phyloP scores from a whole-genome alignment of 805 yeast genomes.

The Naumovozyma castellii region DNA sequence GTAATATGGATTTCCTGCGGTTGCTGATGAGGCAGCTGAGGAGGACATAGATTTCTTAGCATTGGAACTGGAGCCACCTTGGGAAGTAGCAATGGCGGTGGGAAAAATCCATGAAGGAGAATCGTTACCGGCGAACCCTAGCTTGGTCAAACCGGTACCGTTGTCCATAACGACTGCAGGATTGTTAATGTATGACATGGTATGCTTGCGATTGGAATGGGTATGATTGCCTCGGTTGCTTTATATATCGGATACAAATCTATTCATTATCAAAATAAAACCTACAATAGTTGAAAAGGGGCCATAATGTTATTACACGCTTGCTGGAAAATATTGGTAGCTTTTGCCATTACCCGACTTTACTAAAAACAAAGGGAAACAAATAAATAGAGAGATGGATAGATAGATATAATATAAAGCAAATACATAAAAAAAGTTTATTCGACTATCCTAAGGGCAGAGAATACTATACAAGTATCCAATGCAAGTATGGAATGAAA shows the following conservation, averaged over 20 bases:
- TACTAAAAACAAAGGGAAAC: too few species aligned
- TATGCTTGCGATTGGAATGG: not conserved
- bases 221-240: not conserved
- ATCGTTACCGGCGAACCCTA: constrained; percentile 98
- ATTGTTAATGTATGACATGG: constrained; percentile 56
- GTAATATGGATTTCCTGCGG: constrained; percentile 21
- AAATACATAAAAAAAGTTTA: too few species aligned
- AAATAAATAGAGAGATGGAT: too few species aligned
- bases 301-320: not conserved
- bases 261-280: too few species aligned
- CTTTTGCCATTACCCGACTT: too few species aligned
- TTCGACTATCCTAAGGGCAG: too few species aligned
- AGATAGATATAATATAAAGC: too few species aligned
- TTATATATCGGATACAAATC: too few species aligned
- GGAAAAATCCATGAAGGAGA: constrained; percentile 96
- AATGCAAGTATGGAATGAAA: not conserved
- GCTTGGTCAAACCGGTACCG: constrained; percentile 95
- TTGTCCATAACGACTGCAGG: constrained; percentile 98
- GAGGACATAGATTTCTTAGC: constrained; percentile 31
- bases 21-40: constrained; percentile 30
- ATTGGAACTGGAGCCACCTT: constrained; percentile 27
- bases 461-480: too few species aligned
- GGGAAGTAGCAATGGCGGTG: constrained; percentile 79
- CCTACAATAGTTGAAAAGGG: not conserved
- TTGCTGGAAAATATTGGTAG: not conserved